Evolutionary conservation across 805 yeast species (phyloP).

Genomic region (Metschnikowia gelsemii): DNA sequence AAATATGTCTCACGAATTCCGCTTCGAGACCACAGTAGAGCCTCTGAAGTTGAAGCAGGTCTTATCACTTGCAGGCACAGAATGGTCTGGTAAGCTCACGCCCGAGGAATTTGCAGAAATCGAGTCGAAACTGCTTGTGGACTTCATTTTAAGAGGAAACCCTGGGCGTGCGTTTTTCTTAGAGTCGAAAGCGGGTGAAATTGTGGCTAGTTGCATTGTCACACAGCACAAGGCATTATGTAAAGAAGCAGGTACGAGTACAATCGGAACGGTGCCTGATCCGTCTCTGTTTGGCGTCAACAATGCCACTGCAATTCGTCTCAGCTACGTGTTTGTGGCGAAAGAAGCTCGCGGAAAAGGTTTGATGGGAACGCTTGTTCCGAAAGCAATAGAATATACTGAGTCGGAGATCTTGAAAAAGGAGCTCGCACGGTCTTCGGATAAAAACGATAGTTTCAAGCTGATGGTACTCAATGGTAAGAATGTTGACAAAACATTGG

Average conservation of each 20-base stretch:
- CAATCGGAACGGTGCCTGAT: constrained; percentile 29
- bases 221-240: constrained; percentile 28
- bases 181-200: constrained; percentile 22
- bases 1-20: constrained; percentile 16
- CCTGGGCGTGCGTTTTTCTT: constrained; percentile 29
- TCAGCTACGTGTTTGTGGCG: constrained; percentile 31
- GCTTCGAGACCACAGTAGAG: constrained; percentile 24
- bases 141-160: constrained; percentile 20
- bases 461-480: constrained; percentile 33
- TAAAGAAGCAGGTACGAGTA: constrained; percentile 27
- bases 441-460: constrained; percentile 31
- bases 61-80: constrained; percentile 25
- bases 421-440: constrained; percentile 23
- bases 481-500: constrained; percentile 29
- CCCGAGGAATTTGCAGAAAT: constrained; percentile 27
- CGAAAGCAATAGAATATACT: constrained; percentile 29
- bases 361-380: constrained; percentile 28
- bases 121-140: constrained; percentile 17
- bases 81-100: constrained; percentile 25
- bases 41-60: constrained; percentile 23
- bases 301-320: constrained; percentile 27
- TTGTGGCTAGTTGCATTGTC: constrained; percentile 27
- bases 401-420: constrained; percentile 32
- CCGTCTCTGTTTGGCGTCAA: constrained; percentile 33
- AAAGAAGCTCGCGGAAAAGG: constrained; percentile 30